Conservation (phyloP, 2,329 filamentous ascomycete genomes). For the Aspergillus nomiae region DNA sequence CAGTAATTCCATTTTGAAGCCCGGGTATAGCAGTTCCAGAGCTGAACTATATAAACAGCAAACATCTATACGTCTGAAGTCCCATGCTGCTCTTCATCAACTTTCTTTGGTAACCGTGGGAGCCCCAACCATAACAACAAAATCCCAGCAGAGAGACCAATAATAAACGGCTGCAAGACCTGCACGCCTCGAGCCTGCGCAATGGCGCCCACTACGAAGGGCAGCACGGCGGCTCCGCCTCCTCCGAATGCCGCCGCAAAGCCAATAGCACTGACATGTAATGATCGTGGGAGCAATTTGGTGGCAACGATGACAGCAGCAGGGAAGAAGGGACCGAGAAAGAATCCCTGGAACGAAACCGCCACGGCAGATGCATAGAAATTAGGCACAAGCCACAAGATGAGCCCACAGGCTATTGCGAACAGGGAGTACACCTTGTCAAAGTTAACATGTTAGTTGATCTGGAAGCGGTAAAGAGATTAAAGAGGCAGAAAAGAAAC, state of each 20-base stretch:
- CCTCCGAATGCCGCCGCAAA: constrained; percentile 79
- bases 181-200: constrained; percentile 59
- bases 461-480: no score
- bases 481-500: not conserved
- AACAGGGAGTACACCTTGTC: constrained; percentile 62
- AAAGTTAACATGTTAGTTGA: not conserved
- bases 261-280: constrained; percentile 79
- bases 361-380: constrained; percentile 74
- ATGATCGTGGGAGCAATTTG: constrained; percentile 69
- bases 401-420: constrained; percentile 65
- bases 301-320: constrained; percentile 72
- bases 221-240: constrained; percentile 59
- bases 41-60: not conserved
- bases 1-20: no score
- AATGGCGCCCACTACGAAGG: constrained; percentile 49
- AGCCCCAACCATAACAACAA: constrained; percentile 51
- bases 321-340: constrained; percentile 77
- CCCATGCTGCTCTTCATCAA: not conserved
- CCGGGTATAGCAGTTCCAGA: not conserved
- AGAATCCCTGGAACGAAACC: constrained; percentile 73
- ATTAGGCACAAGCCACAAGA: constrained; percentile 80
- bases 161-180: constrained; percentile 61
- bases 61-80: not conserved
- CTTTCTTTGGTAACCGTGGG: constrained; percentile 11
- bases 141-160: constrained; percentile 47